Conservation (phyloP, 2,329 filamentous ascomycete genomes). For the Penicillium sp. region DNA sequence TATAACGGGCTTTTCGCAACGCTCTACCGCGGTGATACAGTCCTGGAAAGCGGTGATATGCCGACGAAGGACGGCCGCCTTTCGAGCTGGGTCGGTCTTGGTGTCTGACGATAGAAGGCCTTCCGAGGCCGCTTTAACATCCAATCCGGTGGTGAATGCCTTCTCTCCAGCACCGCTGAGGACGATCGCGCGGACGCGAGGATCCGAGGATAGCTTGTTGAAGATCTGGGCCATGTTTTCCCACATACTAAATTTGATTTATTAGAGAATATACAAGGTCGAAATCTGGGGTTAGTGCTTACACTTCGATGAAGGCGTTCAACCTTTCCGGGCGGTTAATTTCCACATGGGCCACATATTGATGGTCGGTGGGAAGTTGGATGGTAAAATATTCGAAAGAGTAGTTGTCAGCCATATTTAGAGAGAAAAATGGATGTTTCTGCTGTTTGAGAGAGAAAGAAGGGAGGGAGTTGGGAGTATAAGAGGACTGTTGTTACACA, state of each 20-base stretch:
- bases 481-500: not conserved
- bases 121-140: slow-evolving; percentile 69
- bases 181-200: slow-evolving; percentile 72
- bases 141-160: slow-evolving; percentile 83
- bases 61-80: slow-evolving; percentile 61
- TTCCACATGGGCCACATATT: slow-evolving; percentile 83
- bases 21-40: slow-evolving; percentile 72
- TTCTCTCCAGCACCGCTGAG: slow-evolving; percentile 77
- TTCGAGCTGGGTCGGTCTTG: slow-evolving; percentile 61
- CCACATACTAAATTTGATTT: slow-evolving; percentile 65
- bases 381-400: slow-evolving; percentile 65
- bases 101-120: slow-evolving; percentile 47
- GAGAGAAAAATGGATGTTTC: slow-evolving; percentile 1
- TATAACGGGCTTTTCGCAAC: slow-evolving; percentile 89
- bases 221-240: slow-evolving; percentile 74
- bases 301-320: slow-evolving; percentile 78
- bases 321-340: slow-evolving; percentile 85
- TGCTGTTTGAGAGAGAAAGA: not conserved
- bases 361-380: slow-evolving; percentile 58
- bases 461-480: not conserved
- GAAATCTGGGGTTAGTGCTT: slow-evolving; percentile 26
- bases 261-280: slow-evolving; percentile 2
- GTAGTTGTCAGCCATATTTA: slow-evolving; percentile 27
- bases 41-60: slow-evolving; percentile 79
- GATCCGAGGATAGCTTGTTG: slow-evolving; percentile 66